Evolutionary conservation across 148 eudicot species (phyloP).

Genomic region (Simmondsia chinensis): DNA sequence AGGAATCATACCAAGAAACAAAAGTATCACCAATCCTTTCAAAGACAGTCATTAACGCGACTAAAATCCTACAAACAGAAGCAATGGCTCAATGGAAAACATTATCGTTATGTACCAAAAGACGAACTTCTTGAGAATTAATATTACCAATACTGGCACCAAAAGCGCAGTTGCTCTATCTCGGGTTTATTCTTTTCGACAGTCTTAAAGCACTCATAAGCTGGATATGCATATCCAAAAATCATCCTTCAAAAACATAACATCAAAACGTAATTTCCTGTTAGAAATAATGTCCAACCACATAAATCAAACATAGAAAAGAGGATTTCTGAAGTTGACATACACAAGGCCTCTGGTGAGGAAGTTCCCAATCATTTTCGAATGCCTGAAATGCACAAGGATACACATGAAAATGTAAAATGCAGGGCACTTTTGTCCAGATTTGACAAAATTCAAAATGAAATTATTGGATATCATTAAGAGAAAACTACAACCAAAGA

Average conservation of each 20-base stretch:
- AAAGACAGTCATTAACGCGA: slow-evolving; percentile 65
- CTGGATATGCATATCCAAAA: slow-evolving; percentile 92
- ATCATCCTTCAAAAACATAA: slow-evolving; percentile 57
- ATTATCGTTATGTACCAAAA: not conserved
- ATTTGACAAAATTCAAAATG: too few relatives aligned
- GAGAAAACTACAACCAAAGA: too few relatives aligned
- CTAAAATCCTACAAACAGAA: slow-evolving; percentile 61
- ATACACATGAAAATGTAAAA: too few relatives aligned
- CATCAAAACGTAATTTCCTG: not conserved
- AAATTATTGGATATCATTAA: too few relatives aligned
- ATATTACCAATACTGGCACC: slow-evolving; percentile 99
- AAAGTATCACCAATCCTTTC: slow-evolving; percentile 86
- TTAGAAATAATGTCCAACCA: not conserved
- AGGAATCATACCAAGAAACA: slow-evolving; percentile 87
- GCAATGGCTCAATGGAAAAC: not conserved
- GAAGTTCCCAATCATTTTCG: slow-evolving; percentile 82
- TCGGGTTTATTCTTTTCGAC: slow-evolving; percentile 91
- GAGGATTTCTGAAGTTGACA: slow-evolving; percentile 12
- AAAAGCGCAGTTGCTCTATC: slow-evolving; percentile 83
- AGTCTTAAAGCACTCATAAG: slow-evolving; percentile 81
- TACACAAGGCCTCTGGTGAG: slow-evolving; percentile 88
- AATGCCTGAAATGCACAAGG: slow-evolving; percentile 33
- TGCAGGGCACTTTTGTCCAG: too few relatives aligned
- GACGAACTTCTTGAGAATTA: too few relatives aligned
- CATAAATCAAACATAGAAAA: not conserved